Conservation (phyloP, 495 filamentous ascomycete species). For the Aspergillus coremiiformis region DNA sequence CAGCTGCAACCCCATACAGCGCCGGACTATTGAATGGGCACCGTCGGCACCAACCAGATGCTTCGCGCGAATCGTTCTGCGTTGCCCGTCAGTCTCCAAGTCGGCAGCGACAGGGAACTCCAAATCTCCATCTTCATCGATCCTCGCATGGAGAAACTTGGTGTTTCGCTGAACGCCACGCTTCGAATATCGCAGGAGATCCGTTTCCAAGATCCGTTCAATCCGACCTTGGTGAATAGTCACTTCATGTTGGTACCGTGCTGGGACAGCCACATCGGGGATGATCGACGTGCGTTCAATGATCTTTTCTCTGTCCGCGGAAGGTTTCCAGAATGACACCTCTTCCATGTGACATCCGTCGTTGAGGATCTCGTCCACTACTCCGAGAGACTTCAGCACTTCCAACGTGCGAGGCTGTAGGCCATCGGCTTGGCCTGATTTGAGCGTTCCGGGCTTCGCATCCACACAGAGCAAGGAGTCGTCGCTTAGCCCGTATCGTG, state of each 20-base stretch:
- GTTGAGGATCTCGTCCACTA: constrained; percentile 31
- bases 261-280: constrained; percentile 38
- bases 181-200: constrained; percentile 41
- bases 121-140: constrained; percentile 49
- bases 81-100: constrained; percentile 39
- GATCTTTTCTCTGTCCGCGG: constrained; percentile 39
- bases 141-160: constrained; percentile 46
- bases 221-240: constrained; percentile 57
- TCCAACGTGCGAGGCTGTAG: constrained; percentile 55
- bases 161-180: constrained; percentile 45
- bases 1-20: constrained; percentile 50
- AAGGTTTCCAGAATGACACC: constrained; percentile 45
- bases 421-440: constrained; percentile 58
- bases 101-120: constrained; percentile 39
- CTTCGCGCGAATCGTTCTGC: constrained; percentile 46
- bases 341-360: constrained; percentile 35
- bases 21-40: constrained; percentile 54
- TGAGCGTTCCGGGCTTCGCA: constrained; percentile 33
- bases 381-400: constrained; percentile 46
- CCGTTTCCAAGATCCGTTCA: constrained; percentile 53
- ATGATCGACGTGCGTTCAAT: constrained; percentile 46
- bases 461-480: constrained; percentile 41
- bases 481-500: constrained; percentile 41
- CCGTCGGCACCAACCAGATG: constrained; percentile 66
- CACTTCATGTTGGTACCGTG: constrained; percentile 46